Percentiles rank a stretch among this genome's conserved stretches.
Conservation (phyloP, 2,329 filamentous ascomycete species). For the Periconia macrospinosa region DNA sequence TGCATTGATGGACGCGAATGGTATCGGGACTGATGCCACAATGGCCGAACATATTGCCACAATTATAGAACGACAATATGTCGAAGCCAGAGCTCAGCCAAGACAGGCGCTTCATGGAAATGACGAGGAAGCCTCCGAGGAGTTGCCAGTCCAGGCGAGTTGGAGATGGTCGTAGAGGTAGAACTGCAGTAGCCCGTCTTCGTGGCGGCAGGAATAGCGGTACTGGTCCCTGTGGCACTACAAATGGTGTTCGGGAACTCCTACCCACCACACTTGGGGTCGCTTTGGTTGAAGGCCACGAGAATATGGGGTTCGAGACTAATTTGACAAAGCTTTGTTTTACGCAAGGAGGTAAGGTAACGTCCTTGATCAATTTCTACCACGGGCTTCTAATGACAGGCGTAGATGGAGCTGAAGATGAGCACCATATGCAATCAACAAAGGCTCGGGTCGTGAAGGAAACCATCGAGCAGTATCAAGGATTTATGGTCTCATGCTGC, state of each 20-base stretch:
- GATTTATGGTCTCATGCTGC: too few relatives aligned
- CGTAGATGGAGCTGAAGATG: constrained; percentile 8
- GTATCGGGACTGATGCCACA: constrained; percentile 92
- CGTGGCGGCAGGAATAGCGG: constrained; percentile 43
- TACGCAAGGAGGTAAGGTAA: constrained; percentile 71
- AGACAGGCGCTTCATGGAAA: constrained; percentile 45
- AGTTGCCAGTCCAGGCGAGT: too few relatives aligned
- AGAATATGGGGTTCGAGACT: constrained; percentile 84
- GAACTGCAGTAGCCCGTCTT: constrained; percentile 7
- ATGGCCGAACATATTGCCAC: constrained; percentile 97
- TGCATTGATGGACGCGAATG: constrained; percentile 92
- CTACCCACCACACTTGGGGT: constrained; percentile 86
- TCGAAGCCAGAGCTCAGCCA: constrained; percentile 59
- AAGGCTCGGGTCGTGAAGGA: constrained; percentile 5
- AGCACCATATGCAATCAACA: constrained; percentile 1
- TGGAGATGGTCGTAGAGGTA: too few relatives aligned
- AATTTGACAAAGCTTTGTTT: constrained; percentile 89
- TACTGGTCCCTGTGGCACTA: constrained; percentile 38
- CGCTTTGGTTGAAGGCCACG: constrained; percentile 88
- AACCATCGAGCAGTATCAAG: constrained; percentile 4
- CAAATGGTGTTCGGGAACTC: constrained; percentile 70
- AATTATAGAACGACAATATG: constrained; percentile 84
- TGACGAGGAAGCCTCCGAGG: too few relatives aligned
- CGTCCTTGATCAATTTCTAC: constrained; percentile 4
- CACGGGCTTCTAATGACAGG: constrained; percentile 4